A percentile compares a stretch with the other conserved stretches of the same genome.
These are phyloP conservation scores for Pseudomicrostroma phylloplanum DNA, from an alignment of 1,284 basidiomycete genomes.

Conservation along the genomic window DNA sequence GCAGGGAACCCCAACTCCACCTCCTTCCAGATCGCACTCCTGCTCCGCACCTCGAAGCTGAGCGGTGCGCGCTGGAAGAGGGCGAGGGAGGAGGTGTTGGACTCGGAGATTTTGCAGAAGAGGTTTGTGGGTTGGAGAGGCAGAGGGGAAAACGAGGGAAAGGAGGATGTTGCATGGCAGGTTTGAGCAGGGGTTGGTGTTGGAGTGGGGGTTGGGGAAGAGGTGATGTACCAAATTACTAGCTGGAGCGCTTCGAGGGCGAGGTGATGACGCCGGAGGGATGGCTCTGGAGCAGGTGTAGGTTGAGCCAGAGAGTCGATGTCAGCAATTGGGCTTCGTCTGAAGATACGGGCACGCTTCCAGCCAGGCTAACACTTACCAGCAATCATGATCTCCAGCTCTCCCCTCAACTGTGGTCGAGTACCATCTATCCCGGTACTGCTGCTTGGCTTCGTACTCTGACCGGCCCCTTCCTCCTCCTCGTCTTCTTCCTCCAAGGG, in stretches of 20 bases:
- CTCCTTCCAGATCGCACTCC: constrained; percentile 36
- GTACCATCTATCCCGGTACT: constrained; percentile 27
- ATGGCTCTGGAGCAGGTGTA: constrained; percentile 13
- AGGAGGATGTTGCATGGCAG: too few species aligned
- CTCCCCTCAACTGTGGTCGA: constrained; percentile 57
- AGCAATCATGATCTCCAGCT: constrained; percentile 78
- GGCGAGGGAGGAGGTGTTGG: constrained; percentile 5
- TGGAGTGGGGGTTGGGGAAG: constrained; percentile 7
- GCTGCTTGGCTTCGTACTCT: constrained; percentile 15
- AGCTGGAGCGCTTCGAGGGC: constrained; percentile 48
- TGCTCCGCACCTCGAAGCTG: constrained; percentile 15
- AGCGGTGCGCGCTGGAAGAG: constrained; percentile 12
- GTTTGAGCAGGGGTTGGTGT: not conserved
- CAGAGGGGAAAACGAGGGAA: not conserved
- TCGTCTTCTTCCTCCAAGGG: constrained; percentile 20
- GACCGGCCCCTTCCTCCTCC: constrained; percentile 6
- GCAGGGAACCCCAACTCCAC: constrained; percentile 27
- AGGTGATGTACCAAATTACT: constrained; percentile 35
- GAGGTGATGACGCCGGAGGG: constrained; percentile 54
- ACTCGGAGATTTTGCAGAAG: constrained; percentile 14
- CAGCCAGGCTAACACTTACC: constrained; percentile 52
- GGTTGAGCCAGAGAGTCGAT: not conserved
- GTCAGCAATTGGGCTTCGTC: too few species aligned
- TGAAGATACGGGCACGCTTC: too few species aligned
- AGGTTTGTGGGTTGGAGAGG: constrained; percentile 1